Conservation (phyloP, 2,329 filamentous ascomycete species). For the Neonectria coccinea region DNA sequence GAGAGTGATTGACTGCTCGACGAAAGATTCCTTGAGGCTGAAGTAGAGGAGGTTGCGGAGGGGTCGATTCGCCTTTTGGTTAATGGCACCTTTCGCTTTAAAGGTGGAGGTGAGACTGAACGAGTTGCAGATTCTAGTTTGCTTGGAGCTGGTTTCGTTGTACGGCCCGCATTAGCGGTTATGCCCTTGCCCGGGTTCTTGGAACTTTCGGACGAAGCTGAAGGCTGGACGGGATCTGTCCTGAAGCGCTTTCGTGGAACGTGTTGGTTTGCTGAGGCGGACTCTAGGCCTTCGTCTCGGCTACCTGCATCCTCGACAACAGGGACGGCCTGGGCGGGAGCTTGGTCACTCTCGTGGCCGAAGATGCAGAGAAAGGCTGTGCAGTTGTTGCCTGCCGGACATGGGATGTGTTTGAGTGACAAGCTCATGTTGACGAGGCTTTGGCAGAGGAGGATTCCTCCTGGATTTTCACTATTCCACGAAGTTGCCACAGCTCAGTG, state of each 20-base stretch:
- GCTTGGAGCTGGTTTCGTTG: constrained; percentile 13
- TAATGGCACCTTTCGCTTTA: constrained; percentile 43
- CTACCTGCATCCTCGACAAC: constrained; percentile 7
- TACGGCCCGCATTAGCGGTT: constrained; percentile 6
- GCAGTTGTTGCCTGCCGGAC: constrained; percentile 61
- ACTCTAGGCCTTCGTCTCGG: constrained; percentile 20
- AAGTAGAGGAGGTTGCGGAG: constrained; percentile 22
- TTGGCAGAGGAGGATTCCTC: constrained; percentile 7
- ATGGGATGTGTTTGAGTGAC: constrained; percentile 62
- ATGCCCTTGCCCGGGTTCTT: constrained; percentile 20
- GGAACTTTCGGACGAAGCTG: constrained; percentile 21
- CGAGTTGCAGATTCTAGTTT: constrained; percentile 43
- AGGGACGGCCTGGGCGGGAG: constrained; percentile 29
- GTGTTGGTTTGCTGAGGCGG: constrained; percentile 41
- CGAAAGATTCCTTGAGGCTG: constrained; percentile 20
- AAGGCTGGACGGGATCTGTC: constrained; percentile 34
- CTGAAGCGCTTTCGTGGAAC: constrained; percentile 49
- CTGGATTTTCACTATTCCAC: constrained; percentile 6
- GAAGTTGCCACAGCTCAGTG: background rate
- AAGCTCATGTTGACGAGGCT: constrained; percentile 50
- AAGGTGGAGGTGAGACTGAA: constrained; percentile 51
- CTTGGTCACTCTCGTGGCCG: constrained; percentile 55
- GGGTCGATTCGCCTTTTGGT: constrained; percentile 19
- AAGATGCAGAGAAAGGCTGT: constrained; percentile 65
- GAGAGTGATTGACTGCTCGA: constrained; percentile 35